Conservation (phyloP, 305 asterid species). For the Striga hermonthica region DNA sequence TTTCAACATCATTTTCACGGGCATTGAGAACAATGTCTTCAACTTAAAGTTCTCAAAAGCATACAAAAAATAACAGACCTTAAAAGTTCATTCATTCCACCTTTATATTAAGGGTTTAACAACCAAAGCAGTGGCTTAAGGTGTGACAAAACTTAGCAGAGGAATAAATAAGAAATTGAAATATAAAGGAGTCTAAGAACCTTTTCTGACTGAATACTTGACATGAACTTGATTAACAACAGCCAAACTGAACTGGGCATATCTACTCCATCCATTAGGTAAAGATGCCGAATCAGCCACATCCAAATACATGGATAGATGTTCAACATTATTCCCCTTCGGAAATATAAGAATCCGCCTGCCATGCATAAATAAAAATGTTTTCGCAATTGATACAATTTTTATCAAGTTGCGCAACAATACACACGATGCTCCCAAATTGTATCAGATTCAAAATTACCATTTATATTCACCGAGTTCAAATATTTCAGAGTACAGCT, state of each 20-base stretch:
- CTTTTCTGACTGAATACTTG: constrained; percentile 54
- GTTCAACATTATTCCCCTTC: constrained; percentile 38
- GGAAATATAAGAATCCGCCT: constrained; percentile 53
- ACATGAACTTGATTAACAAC: constrained; percentile 46
- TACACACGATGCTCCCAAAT: constrained; percentile 4
- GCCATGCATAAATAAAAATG: constrained; percentile 26
- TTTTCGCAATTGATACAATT: constrained; percentile 8
- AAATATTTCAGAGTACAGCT: constrained; percentile 44
- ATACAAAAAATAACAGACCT: background rate
- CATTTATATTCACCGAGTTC: constrained; percentile 42
- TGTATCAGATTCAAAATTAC: constrained; percentile 30
- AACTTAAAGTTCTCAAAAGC: background rate
- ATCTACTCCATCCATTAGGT: constrained; percentile 59
- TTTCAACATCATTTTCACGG: background rate
- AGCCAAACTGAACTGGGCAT: constrained; percentile 50
- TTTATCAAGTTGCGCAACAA: constrained; percentile 23
- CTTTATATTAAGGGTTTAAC: constrained; percentile 4
- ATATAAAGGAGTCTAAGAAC: constrained; percentile 30
- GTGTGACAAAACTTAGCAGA: constrained; percentile 14
- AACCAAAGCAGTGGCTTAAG: constrained; percentile 19
- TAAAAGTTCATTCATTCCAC: constrained; percentile 19
- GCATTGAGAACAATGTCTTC: background rate
- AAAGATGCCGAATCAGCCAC: constrained; percentile 46
- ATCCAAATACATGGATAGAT: constrained; percentile 42
- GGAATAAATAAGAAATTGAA: constrained; percentile 8